A percentile compares a stretch with the other conserved stretches of the same genome.
phyloP scores from a whole-genome alignment of 768 basidiomycete species.

The Suillus tomentosus region DNA sequence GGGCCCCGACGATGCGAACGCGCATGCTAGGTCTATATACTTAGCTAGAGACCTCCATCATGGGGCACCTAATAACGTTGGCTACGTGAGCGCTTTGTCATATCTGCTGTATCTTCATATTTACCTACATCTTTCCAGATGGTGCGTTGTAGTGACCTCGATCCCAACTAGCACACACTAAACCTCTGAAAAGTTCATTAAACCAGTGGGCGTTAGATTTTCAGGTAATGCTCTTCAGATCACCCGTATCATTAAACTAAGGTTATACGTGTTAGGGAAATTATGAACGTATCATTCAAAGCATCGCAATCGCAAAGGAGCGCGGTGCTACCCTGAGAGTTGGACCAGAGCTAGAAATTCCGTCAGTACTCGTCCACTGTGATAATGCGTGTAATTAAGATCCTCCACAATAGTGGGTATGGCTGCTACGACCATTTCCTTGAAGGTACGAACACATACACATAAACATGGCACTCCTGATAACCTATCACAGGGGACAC shows the following conservation, averaged over 20 bases:
- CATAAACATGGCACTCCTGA: conserved; percentile 1
- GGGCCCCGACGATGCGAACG: neutral
- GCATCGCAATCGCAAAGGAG: conserved; percentile 85
- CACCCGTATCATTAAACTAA: neutral
- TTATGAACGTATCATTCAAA: conserved; percentile 84
- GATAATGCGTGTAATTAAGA: conserved; percentile 3
- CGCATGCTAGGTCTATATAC: too few species aligned
- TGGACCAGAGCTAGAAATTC: conserved; percentile 95
- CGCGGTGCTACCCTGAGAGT: conserved; percentile 90
- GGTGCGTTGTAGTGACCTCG: conserved; percentile 20
- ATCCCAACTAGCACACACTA: neutral
- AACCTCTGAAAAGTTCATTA: conserved; percentile 63
- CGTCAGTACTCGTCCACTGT: conserved; percentile 48
- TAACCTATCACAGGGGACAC: conserved; percentile 73
- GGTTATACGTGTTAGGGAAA: conserved; percentile 65
- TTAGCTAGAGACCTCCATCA: conserved; percentile 25
- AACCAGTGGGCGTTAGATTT: conserved; percentile 99
- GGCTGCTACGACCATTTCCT: conserved; percentile 98
- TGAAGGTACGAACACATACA: conserved; percentile 60
- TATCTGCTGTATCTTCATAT: neutral
- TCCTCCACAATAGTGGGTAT: conserved; percentile 66
- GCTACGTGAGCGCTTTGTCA: conserved; percentile 64
- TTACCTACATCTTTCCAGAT: conserved; percentile 20
- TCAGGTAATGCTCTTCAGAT: conserved; percentile 50
- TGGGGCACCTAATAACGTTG: conserved; percentile 87